Base-by-base conservation (phyloP, 805 yeast genomes). In the Monosporozyma solicola region DNA sequence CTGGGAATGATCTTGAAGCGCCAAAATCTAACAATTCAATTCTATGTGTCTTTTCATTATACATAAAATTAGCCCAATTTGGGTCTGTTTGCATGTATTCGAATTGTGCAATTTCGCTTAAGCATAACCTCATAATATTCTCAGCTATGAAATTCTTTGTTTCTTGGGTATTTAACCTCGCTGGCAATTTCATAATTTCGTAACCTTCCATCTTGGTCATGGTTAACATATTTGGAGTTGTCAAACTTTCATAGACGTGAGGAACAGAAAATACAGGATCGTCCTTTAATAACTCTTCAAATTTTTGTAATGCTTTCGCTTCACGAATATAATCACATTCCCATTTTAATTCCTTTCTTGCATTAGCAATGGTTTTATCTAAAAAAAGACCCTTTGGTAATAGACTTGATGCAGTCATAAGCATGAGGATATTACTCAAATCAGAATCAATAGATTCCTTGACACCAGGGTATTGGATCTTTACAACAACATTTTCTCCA, bases 21-120 rank as follows among this genome's bases (percentile, higher is more conserved):
- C 99, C 99, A 70, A 94, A 94, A 71, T 94, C 99, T 51, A 94
- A 73, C 53, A 94, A 74, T 68, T 92, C 97, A 53, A 94, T 81
- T 67, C 85, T 82, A 27, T 79, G 70, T 1, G 90, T 82, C n/a
- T 72, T 60, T 35, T 74, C 74, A 64, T 94, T 90, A 72, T 87
- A 90, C 55, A 94, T 71, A 72, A 94, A 94, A 68, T 94, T 94
- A 47, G 99, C 97, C 99, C 99, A 94, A 69, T 94, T 94, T 50
- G 99, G 99, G 72, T 94, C 99, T 1, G 98, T 92, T 72, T 94
- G 99, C 99, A 94, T 94, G 72, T 85, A 92, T 62, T 79, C 80
- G 73, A 85, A 91, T 60, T 80, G 73, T 13, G 90, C 87, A 67
- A 94, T 87, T 70, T 94, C 99, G 59, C 79, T 75, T 48, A 94